Evolutionary conservation across 352 stramenopile species (phyloP).

Genomic region (Globisporangium canariense): DNA sequence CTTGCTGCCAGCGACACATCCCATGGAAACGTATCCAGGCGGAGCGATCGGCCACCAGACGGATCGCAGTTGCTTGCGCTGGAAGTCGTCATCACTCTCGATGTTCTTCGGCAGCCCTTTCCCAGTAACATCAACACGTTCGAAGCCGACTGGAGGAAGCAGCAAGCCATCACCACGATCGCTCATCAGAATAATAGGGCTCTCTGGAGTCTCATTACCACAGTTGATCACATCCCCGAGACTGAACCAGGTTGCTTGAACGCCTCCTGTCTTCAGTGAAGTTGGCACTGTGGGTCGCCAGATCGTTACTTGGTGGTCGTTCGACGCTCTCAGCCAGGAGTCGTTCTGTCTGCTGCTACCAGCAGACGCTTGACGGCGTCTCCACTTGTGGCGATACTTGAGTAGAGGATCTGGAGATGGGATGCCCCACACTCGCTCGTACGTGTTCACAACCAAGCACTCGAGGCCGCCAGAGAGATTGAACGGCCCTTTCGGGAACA

Average conservation of each 20-base stretch:
- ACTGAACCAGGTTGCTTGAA: constrained; percentile 52
- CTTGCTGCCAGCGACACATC: constrained; percentile 77
- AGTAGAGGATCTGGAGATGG: constrained; percentile 73
- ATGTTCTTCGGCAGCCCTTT: constrained; percentile 80
- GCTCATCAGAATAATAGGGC: constrained; percentile 53
- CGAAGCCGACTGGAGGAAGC: constrained; percentile 63
- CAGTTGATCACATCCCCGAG: constrained; percentile 70
- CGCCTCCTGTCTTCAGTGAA: constrained; percentile 28
- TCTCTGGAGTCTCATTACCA: constrained; percentile 51
- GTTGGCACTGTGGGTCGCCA: constrained; percentile 60
- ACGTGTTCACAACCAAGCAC: constrained; percentile 67
- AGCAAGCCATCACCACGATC: constrained; percentile 54
- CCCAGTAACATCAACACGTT: constrained; percentile 78
- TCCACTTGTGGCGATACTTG: constrained; percentile 81
- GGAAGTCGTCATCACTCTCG: constrained; percentile 64
- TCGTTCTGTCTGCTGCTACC: constrained; percentile 3
- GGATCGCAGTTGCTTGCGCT: constrained; percentile 80
- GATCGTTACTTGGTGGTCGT: constrained; percentile 63
- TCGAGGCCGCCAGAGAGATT: constrained; percentile 66
- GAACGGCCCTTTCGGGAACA: constrained; percentile 73
- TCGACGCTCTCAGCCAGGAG: constrained; percentile 38
- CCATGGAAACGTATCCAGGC: constrained; percentile 69
- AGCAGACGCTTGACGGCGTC: constrained; percentile 34
- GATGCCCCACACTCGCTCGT: constrained; percentile 81
- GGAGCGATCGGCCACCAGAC: constrained; percentile 84